phyloP scores from a whole-genome alignment of 176 grass and related monocot species.

The Carex pumila region DNA sequence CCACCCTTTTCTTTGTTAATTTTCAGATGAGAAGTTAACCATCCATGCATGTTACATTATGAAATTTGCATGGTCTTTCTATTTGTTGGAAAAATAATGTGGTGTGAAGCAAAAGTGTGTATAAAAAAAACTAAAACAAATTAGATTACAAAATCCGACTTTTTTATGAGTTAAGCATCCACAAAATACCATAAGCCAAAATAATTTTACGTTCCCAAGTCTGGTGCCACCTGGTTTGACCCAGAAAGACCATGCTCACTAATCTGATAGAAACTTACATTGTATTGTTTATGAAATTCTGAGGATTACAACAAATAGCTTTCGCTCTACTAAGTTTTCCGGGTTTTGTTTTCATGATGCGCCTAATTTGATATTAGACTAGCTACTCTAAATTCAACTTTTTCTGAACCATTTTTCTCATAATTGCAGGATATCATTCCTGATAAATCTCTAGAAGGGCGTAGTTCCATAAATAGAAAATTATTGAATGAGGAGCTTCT shows the following conservation, averaged over 20 bases:
- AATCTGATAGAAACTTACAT: background rate
- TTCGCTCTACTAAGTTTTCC: background rate
- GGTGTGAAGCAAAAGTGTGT: background rate
- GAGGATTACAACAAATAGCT: background rate
- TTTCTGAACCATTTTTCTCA: background rate
- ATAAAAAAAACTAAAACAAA: background rate
- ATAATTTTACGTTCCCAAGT: background rate
- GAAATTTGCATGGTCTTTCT: background rate
- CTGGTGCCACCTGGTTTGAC: background rate
- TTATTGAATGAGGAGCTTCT: constrained; percentile 49
- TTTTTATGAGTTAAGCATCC: background rate
- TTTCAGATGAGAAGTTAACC: background rate
- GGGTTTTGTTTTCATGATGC: background rate
- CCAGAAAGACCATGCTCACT: background rate
- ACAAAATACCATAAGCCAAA: background rate
- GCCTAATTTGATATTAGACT: background rate
- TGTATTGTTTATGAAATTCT: background rate
- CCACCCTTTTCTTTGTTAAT: background rate
- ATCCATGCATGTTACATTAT: constrained; percentile 1
- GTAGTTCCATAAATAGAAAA: constrained; percentile 36
- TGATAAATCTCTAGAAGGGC: constrained; percentile 31
- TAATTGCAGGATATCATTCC: constrained; percentile 53
- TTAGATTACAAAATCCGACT: background rate
- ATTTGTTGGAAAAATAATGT: background rate
- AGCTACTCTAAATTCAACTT: background rate